These are phyloP conservation scores for Boechera stricta DNA, from an alignment of 345 rosid genomes.

Conservation along the genomic window DNA sequence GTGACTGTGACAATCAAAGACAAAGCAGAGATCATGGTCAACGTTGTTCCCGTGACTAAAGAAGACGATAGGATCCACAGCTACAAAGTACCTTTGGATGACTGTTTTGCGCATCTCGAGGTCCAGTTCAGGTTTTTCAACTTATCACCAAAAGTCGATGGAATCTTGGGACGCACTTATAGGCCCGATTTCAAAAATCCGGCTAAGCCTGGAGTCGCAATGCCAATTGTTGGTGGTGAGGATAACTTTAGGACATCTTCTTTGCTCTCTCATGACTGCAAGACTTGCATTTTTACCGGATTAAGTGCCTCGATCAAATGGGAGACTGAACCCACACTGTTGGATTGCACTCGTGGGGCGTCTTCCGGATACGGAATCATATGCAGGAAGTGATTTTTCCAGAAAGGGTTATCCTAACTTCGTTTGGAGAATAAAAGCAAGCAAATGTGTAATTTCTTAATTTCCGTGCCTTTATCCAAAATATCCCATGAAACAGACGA, in stretches of 20 bases:
- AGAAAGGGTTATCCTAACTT: not conserved
- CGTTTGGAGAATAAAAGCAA: not conserved
- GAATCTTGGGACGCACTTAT: constrained; percentile 67
- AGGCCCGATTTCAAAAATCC: constrained; percentile 62
- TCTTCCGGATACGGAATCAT: constrained; percentile 53
- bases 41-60: constrained; percentile 63
- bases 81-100: constrained; percentile 54
- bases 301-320: not conserved
- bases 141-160: constrained; percentile 58
- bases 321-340: constrained; percentile 35
- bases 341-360: constrained; percentile 53
- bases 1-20: constrained; percentile 48
- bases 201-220: constrained; percentile 62
- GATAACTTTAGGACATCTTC: constrained; percentile 55
- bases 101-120: constrained; percentile 68
- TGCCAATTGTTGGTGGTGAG: constrained; percentile 62
- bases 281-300: constrained; percentile 46
- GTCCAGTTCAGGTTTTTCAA: constrained; percentile 58
- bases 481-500: not conserved
- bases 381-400: constrained; percentile 50
- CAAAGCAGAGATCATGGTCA: constrained; percentile 55
- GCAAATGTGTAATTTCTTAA: too few species aligned
- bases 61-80: constrained; percentile 62
- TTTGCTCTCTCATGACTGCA: constrained; percentile 49
- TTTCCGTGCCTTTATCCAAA: too few species aligned